phyloP scores from a whole-genome alignment of 1,139 yeast genomes.

The Protomyces pachydermus region DNA sequence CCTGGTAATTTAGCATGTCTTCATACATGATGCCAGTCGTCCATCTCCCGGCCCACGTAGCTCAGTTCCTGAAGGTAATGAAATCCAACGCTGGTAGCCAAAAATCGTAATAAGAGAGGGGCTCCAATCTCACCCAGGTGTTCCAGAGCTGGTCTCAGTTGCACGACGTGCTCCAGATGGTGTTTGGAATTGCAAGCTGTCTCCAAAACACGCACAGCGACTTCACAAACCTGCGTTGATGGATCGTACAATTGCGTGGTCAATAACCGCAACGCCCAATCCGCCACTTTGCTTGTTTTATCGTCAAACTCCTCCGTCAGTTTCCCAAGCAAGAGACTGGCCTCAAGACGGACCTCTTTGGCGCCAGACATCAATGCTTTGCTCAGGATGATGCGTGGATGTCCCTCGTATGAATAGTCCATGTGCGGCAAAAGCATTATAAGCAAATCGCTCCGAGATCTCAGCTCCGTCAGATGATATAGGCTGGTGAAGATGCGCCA shows the following conservation, averaged over 20 bases:
- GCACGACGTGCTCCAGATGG: constrained; percentile 46
- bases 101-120: constrained; percentile 49
- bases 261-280: constrained; percentile 49
- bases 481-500: constrained; percentile 83
- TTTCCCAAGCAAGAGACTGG: constrained; percentile 52
- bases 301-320: constrained; percentile 36
- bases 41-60: constrained; percentile 55
- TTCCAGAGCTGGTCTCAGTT: constrained; percentile 46
- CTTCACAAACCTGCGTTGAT: constrained; percentile 51
- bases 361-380: constrained; percentile 61
- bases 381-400: constrained; percentile 59
- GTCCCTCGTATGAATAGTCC: constrained; percentile 61
- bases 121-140: constrained; percentile 47
- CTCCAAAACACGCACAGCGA: constrained; percentile 53
- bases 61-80: constrained; percentile 49
- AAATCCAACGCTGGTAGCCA: constrained; percentile 56
- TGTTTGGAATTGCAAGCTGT: constrained; percentile 45
- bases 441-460: constrained; percentile 57
- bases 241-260: constrained; percentile 69
- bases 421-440: constrained; percentile 55
- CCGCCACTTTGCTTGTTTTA: constrained; percentile 34
- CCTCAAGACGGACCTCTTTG: constrained; percentile 49
- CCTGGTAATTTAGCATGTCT: neutral
- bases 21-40: constrained; percentile 50
- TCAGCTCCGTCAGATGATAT: constrained; percentile 60